Evolutionary conservation across 108 stramenopile genomes (phyloP).

Genomic region (Skeletonema potamos): DNA sequence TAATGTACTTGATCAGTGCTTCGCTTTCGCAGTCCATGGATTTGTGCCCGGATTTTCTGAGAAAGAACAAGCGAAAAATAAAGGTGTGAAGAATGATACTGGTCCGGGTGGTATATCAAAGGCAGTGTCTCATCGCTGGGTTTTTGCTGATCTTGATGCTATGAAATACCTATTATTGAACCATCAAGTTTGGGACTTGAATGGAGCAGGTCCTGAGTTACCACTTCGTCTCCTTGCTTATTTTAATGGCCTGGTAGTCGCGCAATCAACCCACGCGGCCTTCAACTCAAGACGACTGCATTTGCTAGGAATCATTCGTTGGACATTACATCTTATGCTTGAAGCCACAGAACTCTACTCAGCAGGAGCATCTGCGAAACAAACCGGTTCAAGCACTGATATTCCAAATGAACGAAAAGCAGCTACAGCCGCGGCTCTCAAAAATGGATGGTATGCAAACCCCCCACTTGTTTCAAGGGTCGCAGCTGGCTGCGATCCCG

Average conservation of each 20-base stretch:
- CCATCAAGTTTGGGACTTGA: conserved; percentile 89
- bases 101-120: conserved; percentile 28
- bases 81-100: conserved; percentile 23
- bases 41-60: conserved; percentile 57
- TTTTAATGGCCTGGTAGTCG: conserved; percentile 78
- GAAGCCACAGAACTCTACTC: conserved; percentile 85
- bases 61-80: conserved; percentile 39
- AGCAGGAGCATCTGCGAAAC: conserved; percentile 44
- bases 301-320: conserved; percentile 79
- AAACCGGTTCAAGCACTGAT: conserved; percentile 28
- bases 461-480: conserved; percentile 66
- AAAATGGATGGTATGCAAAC: conserved; percentile 62
- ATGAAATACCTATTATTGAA: conserved; percentile 89
- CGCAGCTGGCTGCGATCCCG: conserved; percentile 85
- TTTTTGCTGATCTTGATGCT: conserved; percentile 87
- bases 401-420: conserved; percentile 10
- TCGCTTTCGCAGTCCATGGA: conserved; percentile 85
- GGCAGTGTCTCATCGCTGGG: conserved; percentile 65
- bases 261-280: conserved; percentile 75
- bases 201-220: conserved; percentile 67
- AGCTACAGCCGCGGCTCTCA: conserved; percentile 39
- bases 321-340: conserved; percentile 87
- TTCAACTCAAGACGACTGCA: conserved; percentile 89
- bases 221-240: conserved; percentile 73
- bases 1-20: conserved; percentile 79